These are phyloP conservation scores for Picochlorum sp. DNA, from an alignment of 139 green algal genomes.

Conservation along the genomic window DNA sequence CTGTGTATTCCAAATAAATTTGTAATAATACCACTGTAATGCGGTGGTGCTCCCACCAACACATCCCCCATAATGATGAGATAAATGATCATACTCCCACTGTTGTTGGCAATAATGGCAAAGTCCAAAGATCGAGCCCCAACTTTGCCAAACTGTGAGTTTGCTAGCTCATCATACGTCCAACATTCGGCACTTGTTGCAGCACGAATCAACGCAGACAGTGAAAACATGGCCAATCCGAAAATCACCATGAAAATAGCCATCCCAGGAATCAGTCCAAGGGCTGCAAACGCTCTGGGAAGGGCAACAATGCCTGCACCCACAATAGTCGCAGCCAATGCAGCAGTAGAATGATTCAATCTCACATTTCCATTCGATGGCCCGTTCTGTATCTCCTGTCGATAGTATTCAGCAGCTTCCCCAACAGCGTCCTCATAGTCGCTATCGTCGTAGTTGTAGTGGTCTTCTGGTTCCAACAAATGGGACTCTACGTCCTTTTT, in stretches of 20 bases:
- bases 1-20: conserved; percentile 24
- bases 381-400: not conserved
- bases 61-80: conserved; percentile 34
- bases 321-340: conserved; percentile 32
- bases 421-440: too few relatives aligned
- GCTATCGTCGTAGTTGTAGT: too few relatives aligned
- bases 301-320: conserved; percentile 34
- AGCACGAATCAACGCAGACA: conserved; percentile 14
- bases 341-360: conserved; percentile 25
- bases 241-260: conserved; percentile 12
- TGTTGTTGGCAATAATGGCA: conserved; percentile 30
- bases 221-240: conserved; percentile 25
- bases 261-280: conserved; percentile 25
- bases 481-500: too few relatives aligned
- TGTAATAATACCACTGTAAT: conserved; percentile 27
- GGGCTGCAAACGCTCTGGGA: conserved; percentile 23
- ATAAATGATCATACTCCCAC: conserved; percentile 31
- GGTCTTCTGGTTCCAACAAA: too few relatives aligned
- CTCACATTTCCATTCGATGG: conserved; percentile 7
- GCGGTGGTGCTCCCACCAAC: conserved; percentile 20
- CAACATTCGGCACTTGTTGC: conserved; percentile 1
- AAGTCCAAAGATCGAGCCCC: conserved; percentile 6
- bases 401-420: too few relatives aligned
- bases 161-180: conserved; percentile 21
- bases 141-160: conserved; percentile 6